Conservation (phyloP, 352 stramenopile species). For the Globisporangium cylindrosporum region DNA sequence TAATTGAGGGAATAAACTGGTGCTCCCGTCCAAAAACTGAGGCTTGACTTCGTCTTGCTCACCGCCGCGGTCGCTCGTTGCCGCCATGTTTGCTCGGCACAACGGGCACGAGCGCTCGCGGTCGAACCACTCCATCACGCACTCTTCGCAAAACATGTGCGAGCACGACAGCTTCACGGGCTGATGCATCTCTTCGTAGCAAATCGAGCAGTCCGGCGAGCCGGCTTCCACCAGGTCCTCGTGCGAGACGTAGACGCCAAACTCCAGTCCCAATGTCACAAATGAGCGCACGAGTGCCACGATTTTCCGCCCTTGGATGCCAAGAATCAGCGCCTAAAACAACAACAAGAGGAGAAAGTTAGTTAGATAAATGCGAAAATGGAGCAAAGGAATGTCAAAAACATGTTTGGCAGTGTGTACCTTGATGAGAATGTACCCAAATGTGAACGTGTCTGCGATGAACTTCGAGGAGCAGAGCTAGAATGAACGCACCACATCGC, state of each 20-base stretch:
- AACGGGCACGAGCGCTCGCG: constrained; percentile 79
- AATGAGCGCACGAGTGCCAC: constrained; percentile 52
- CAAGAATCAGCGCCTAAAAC: constrained; percentile 50
- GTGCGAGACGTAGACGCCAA: constrained; percentile 57
- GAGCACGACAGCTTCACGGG: constrained; percentile 74
- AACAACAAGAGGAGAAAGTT: neutral
- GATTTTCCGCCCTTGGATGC: constrained; percentile 48
- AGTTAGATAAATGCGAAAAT: no score
- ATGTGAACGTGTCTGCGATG: constrained; percentile 71
- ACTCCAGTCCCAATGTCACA: constrained; percentile 61
- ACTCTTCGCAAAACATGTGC: constrained; percentile 86
- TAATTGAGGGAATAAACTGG: constrained; percentile 71
- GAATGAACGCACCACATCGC: neutral
- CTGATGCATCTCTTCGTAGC: constrained; percentile 69
- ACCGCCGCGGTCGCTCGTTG: constrained; percentile 17
- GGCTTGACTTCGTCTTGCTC: constrained; percentile 40
- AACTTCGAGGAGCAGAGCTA: constrained; percentile 66
- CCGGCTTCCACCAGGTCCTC: constrained; percentile 64
- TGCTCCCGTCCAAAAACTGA: constrained; percentile 74
- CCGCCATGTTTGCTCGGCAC: constrained; percentile 55
- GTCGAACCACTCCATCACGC: constrained; percentile 82
- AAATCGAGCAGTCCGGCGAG: constrained; percentile 75
- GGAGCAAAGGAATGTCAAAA: neutral
- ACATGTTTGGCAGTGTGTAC: constrained; percentile 20
- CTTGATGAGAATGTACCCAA: constrained; percentile 77